Evolutionary conservation across 1,284 basidiomycete genomes (phyloP).

Genomic region (Apiotrichum akiyoshidainum): DNA sequence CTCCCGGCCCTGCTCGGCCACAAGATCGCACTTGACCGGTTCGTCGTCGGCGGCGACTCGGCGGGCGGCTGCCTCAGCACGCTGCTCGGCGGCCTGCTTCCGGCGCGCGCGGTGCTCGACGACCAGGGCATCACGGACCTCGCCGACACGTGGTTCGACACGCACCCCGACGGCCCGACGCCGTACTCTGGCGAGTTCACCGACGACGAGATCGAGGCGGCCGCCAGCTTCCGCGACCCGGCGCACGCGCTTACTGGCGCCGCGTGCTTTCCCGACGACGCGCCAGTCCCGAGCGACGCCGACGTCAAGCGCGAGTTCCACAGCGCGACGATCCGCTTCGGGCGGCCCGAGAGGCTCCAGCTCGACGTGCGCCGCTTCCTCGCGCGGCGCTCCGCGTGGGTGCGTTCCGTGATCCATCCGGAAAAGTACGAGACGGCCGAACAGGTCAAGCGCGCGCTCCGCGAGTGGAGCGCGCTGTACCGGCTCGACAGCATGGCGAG

Average conservation of each 20-base stretch:
- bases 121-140: slow-evolving; percentile 30
- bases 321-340: slow-evolving; percentile 13
- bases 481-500: slow-evolving; percentile 2
- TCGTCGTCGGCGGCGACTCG: slow-evolving; percentile 31
- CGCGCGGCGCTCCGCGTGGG: neutral
- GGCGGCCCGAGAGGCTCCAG: slow-evolving; percentile 5
- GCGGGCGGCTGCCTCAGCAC: slow-evolving; percentile 30
- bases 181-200: slow-evolving; percentile 10
- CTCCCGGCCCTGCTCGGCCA: slow-evolving; percentile 8
- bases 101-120: slow-evolving; percentile 26
- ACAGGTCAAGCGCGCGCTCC: slow-evolving; percentile 8
- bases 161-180: neutral
- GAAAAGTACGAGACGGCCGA: slow-evolving; percentile 12
- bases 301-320: neutral
- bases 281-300: neutral
- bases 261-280: neutral
- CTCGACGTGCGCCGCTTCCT: slow-evolving; percentile 5
- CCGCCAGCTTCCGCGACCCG: slow-evolving; percentile 7
- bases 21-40: slow-evolving; percentile 17
- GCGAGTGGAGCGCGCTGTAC: slow-evolving; percentile 10
- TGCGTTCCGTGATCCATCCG: neutral
- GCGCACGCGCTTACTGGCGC: slow-evolving; percentile 8
- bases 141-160: slow-evolving; percentile 16
- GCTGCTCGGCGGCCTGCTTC: slow-evolving; percentile 7
- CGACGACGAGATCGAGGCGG: slow-evolving; percentile 22